Evolutionary conservation across 2,329 filamentous ascomycete species (phyloP).

Genomic region (Byssothecium circinans): DNA sequence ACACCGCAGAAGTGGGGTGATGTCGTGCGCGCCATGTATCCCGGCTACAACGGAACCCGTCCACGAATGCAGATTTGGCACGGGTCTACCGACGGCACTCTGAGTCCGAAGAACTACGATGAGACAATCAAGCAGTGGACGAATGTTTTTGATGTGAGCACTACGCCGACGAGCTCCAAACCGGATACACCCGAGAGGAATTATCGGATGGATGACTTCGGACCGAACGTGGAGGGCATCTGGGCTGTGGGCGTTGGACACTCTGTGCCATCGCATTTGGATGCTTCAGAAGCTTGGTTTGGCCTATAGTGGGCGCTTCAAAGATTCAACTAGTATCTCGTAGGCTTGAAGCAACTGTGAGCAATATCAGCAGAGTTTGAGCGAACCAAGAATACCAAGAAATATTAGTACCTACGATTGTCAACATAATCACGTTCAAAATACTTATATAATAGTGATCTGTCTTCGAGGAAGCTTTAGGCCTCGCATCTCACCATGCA

Average conservation of each 20-base stretch:
- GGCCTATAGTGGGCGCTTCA: constrained; percentile 21
- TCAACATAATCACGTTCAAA: too few relatives aligned
- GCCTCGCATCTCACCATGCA: too few relatives aligned
- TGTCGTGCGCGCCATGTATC: constrained; percentile 53
- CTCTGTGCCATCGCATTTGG: constrained; percentile 27
- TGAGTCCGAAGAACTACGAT: constrained; percentile 58
- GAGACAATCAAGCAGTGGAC: constrained; percentile 51
- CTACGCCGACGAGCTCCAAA: constrained; percentile 25
- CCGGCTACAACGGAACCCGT: constrained; percentile 53
- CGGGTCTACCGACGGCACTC: constrained; percentile 54
- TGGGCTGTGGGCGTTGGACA: constrained; percentile 34
- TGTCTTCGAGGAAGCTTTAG: too few relatives aligned
- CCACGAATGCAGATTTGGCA: constrained; percentile 63
- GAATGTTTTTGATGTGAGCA: constrained; percentile 30
- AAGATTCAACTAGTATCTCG: too few relatives aligned
- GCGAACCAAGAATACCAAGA: too few relatives aligned
- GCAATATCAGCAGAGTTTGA: too few relatives aligned
- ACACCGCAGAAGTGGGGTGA: constrained; percentile 54
- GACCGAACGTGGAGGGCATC: constrained; percentile 27
- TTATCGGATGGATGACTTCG: constrained; percentile 33
- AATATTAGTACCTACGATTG: too few relatives aligned
- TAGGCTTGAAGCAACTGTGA: too few relatives aligned
- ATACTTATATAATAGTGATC: too few relatives aligned
- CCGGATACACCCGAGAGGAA: constrained; percentile 32
- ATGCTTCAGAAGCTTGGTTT: constrained; percentile 32